Base-by-base conservation (phyloP, 2,329 filamentous ascomycete genomes). In the Leptographium flavum region DNA sequence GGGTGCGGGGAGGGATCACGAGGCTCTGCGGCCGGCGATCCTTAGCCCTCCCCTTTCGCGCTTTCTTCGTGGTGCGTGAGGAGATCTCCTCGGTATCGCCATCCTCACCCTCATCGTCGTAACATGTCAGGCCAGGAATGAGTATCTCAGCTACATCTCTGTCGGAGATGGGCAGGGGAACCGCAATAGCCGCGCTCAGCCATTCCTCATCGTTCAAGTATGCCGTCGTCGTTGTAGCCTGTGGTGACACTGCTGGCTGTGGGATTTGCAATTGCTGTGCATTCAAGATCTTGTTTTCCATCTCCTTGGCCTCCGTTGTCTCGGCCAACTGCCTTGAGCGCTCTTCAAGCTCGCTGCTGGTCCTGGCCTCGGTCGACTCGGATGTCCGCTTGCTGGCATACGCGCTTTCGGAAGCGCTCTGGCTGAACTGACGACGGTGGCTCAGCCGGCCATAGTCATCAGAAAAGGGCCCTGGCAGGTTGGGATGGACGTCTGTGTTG, bases 71-170 rank as follows among this genome's bases (percentile, higher is more conserved):
- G 11, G 27, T 32, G 9, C 36, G 36, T 14, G 23, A 27, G 9
- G 15, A 28, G 27, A 25, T 17, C 3, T 15, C 25, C 15, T 43
- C 60, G 1, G 62, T 60, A 5, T 62, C 58, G 3, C 66, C 67
- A 43, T 81, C 80, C 11, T 66, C 67, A 42, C 80, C 80, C 9
- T 82, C 81, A 14, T 81, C 79, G 46, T 85, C 79, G 46, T 78
- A 71, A 13, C 60, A 60, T 1, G 72, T 75, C 5, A 87, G 68
- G 0, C 82, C 83, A 4, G 83, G 83, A 38, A 87, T 73, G 55
- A 92, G 83, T 36, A 93, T 92, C 57, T 93, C 86, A 39, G 81
- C 73, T 8, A 90, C 64, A 56, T 93, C 86, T 40, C 78, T 71
- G 31, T 76, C 69, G 22, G 68, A 68, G 35, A 80, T 65, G 0